Conservation (phyloP, 129 eudicot genomes). For the Ambrosia trifida region DNA sequence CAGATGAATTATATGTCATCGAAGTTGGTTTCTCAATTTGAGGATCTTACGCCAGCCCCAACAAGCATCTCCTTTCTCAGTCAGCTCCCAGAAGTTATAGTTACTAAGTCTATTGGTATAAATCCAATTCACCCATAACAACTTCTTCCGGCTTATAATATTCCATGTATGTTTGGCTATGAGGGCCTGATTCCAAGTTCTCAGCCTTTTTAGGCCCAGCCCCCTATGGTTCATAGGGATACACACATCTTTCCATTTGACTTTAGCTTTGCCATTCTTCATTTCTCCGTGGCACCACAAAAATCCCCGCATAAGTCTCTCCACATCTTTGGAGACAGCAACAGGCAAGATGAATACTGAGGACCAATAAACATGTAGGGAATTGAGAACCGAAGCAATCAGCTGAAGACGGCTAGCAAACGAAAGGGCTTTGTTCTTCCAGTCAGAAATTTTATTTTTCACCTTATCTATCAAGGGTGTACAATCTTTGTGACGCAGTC, state of each 20-base stretch:
- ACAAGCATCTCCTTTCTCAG: neutral
- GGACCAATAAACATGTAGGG: neutral
- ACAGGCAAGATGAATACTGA: neutral
- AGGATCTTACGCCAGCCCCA: neutral
- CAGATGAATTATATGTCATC: neutral
- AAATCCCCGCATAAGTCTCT: neutral
- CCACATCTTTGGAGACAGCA: neutral
- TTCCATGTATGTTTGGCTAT: neutral
- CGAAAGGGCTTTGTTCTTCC: neutral
- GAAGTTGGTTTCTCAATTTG: rapidly evolving
- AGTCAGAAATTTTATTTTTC: neutral
- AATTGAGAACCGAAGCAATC: neutral
- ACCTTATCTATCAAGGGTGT: neutral
- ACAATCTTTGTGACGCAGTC: neutral
- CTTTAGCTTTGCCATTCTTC: neutral
- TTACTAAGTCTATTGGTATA: neutral
- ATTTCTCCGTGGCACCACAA: neutral
- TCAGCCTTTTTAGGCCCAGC: neutral
- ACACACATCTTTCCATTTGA: neutral
- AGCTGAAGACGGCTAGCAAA: neutral
- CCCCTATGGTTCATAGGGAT: neutral
- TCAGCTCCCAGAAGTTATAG: neutral
- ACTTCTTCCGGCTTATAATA: neutral
- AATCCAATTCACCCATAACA: neutral
- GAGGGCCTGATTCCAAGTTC: neutral